These are phyloP conservation scores for Panus rudis DNA, from an alignment of 768 basidiomycete genomes.

Conservation along the genomic window DNA sequence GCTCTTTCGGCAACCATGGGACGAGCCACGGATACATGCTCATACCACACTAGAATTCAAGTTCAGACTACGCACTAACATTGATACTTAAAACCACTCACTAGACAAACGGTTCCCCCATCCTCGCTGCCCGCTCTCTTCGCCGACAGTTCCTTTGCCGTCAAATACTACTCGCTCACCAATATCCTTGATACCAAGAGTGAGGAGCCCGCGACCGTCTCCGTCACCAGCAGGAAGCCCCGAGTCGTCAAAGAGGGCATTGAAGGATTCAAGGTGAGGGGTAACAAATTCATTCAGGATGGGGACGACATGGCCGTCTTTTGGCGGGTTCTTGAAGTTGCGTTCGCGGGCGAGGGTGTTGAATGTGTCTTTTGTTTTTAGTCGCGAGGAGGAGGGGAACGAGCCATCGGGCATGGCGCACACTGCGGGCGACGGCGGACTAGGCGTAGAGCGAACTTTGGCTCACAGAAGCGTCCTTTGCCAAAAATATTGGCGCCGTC, in stretches of 20 bases:
- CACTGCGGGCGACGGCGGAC: no score
- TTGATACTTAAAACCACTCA: conserved; percentile 39
- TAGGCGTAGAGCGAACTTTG: no score
- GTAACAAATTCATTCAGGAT: conserved; percentile 89
- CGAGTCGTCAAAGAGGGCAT: conserved; percentile 91
- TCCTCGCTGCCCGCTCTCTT: conserved; percentile 44
- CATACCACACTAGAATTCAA: conserved; percentile 73
- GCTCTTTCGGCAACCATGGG: conserved; percentile 88
- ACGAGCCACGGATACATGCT: conserved; percentile 71
- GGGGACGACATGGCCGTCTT: conserved; percentile 59
- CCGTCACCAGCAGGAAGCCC: conserved; percentile 69
- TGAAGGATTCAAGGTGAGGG: conserved; percentile 95
- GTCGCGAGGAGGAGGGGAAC: no score
- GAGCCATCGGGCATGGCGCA: no score
- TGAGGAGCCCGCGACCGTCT: conserved; percentile 74
- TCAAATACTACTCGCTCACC: conserved; percentile 93
- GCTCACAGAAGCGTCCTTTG: no score
- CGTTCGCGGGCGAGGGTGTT: conserved; percentile 77
- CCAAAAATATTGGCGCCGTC: no score
- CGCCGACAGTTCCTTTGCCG: conserved; percentile 46
- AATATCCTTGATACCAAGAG: conserved; percentile 74
- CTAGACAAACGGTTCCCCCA: conserved; percentile 85
- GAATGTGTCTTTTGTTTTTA: no score
- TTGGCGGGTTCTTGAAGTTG: conserved; percentile 68
- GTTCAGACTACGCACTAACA: conserved; percentile 3